These are phyloP conservation scores for Acephala macrosclerotiorum DNA, from an alignment of 2,329 filamentous ascomycete genomes.

Conservation along the genomic window DNA sequence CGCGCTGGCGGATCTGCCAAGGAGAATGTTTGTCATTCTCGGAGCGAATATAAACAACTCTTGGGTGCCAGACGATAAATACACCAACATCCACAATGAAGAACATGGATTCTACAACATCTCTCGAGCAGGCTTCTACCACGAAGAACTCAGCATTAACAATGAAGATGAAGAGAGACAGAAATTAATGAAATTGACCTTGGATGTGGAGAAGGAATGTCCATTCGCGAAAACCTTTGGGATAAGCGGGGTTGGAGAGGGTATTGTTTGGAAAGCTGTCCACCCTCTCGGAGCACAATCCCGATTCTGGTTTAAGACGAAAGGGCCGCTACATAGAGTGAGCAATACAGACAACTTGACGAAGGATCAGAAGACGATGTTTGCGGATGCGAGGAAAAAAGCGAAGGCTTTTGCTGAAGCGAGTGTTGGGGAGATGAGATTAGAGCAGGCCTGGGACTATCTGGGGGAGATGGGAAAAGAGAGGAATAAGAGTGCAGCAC, in stretches of 20 bases:
- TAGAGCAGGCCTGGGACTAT: slow-evolving; percentile 34
- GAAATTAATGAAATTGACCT: slow-evolving; percentile 23
- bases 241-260: slow-evolving; percentile 33
- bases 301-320: slow-evolving; percentile 37
- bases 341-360: slow-evolving; percentile 21
- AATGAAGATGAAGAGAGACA: slow-evolving; percentile 6
- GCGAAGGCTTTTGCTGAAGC: slow-evolving; percentile 29
- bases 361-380: slow-evolving; percentile 2
- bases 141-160: slow-evolving; percentile 18
- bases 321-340: slow-evolving; percentile 28
- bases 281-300: slow-evolving; percentile 31
- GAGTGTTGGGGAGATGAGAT: slow-evolving; percentile 25
- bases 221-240: slow-evolving; percentile 36
- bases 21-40: slow-evolving; percentile 36
- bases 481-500: slow-evolving; percentile 16
- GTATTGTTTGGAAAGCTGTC: slow-evolving; percentile 38
- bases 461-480: slow-evolving; percentile 28
- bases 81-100: slow-evolving; percentile 31
- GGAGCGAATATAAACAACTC: slow-evolving; percentile 31
- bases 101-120: slow-evolving; percentile 31
- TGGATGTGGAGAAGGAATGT: slow-evolving; percentile 36
- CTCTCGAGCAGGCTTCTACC: slow-evolving; percentile 33
- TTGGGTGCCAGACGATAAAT: slow-evolving; percentile 33
- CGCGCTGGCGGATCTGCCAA: slow-evolving; percentile 23
- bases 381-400: neutral